Conservation (phyloP, 768 basidiomycete genomes). For the Hypsizygus marmoreus region DNA sequence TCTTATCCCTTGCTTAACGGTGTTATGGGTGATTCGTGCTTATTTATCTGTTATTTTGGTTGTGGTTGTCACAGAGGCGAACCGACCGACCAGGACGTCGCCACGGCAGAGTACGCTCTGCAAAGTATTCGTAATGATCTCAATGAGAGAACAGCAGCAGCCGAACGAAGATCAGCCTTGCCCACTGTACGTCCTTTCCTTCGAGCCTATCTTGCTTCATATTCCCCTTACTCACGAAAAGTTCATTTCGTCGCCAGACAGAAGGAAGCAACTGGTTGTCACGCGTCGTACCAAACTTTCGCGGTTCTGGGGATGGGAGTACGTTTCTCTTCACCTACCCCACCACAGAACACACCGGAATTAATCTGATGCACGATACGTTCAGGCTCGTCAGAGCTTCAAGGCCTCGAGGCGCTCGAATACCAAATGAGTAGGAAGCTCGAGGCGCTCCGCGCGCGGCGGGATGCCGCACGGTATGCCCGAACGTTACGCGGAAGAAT, state of each 20-base stretch:
- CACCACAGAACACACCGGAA: too few relatives aligned
- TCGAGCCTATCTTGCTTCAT: too few relatives aligned
- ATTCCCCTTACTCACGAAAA: too few relatives aligned
- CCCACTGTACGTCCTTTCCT: slow-evolving; percentile 12
- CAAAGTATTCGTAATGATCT: slow-evolving; percentile 64
- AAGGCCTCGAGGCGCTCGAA: slow-evolving; percentile 67
- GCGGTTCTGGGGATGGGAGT: slow-evolving; percentile 46
- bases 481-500: slow-evolving; percentile 57
- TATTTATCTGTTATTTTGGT: background rate
- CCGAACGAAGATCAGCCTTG: slow-evolving; percentile 28
- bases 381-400: slow-evolving; percentile 56
- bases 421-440: slow-evolving; percentile 66
- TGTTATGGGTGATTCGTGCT: too few relatives aligned
- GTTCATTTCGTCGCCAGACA: too few relatives aligned
- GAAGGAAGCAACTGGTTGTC: slow-evolving; percentile 47
- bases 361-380: background rate
- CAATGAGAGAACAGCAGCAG: slow-evolving; percentile 35
- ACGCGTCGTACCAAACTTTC: slow-evolving; percentile 50
- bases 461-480: slow-evolving; percentile 49
- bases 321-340: slow-evolving; percentile 21
- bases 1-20: background rate
- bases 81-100: slow-evolving; percentile 55
- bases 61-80: slow-evolving; percentile 24
- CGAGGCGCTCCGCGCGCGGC: slow-evolving; percentile 48
- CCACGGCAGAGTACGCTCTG: slow-evolving; percentile 58